Evolutionary conservation across 2,329 filamentous ascomycete genomes (phyloP).

Genomic region (Karstenula rhodostoma): DNA sequence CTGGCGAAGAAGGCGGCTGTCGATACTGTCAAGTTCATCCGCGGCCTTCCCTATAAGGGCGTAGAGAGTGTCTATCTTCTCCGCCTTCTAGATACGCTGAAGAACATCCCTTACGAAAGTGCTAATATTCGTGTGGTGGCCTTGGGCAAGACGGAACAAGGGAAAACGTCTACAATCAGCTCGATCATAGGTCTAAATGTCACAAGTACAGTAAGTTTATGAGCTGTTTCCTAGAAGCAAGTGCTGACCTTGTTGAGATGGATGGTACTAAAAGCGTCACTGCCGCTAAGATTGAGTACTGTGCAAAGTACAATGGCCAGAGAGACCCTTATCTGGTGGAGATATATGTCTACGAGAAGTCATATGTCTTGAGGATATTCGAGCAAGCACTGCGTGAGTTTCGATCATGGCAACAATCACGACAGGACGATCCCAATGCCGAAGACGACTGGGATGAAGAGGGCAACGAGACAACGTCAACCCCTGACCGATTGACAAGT

Average conservation of each 20-base stretch:
- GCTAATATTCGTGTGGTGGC: neutral
- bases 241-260: neutral
- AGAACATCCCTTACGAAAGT: neutral
- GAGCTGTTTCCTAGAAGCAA: neutral
- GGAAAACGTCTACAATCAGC: neutral
- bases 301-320: neutral
- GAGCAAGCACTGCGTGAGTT: neutral
- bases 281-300: neutral
- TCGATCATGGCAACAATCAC: neutral
- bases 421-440: neutral
- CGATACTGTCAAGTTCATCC: neutral
- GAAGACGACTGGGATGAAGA: neutral
- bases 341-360: neutral
- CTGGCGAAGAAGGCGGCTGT: neutral
- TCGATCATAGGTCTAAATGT: neutral
- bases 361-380: neutral
- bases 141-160: neutral
- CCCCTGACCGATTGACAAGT: neutral
- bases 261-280: slow-evolving; percentile 2
- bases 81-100: neutral
- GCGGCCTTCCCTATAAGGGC: neutral
- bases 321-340: neutral
- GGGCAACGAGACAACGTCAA: neutral
- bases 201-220: neutral
- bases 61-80: neutral